phyloP scores from a whole-genome alignment of 2,329 filamentous ascomycete species.

The Colletotrichum eleusines region DNA sequence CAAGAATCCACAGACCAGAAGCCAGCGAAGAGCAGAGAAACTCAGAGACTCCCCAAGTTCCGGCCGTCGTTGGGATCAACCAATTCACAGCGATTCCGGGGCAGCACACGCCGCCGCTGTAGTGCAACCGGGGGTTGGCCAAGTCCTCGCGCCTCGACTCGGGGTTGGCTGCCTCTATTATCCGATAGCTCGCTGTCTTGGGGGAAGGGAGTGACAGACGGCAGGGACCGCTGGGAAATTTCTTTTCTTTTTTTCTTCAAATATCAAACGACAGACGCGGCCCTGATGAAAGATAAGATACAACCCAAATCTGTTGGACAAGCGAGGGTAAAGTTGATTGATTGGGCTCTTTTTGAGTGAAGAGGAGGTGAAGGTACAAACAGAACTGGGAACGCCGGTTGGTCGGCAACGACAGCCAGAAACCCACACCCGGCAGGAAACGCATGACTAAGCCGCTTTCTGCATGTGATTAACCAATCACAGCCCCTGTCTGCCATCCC shows the following conservation, averaged over 20 bases:
- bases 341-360: background rate
- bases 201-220: background rate
- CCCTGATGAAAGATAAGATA: background rate
- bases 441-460: constrained; percentile 14
- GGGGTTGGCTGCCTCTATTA: too few relatives aligned
- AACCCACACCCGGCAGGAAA: background rate
- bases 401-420: constrained; percentile 1
- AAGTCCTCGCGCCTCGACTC: constrained; percentile 28
- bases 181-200: background rate
- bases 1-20: background rate
- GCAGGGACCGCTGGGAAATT: background rate
- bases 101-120: constrained; percentile 28
- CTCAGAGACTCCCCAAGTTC: constrained; percentile 4
- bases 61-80: constrained; percentile 19
- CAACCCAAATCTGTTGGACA: constrained; percentile 1
- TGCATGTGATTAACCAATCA: constrained; percentile 13
- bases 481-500: background rate
- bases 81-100: constrained; percentile 17
- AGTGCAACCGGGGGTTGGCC: constrained; percentile 20
- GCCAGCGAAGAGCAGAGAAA: background rate
- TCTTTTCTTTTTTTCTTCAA: background rate
- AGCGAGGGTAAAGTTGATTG: background rate
- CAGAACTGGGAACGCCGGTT: constrained; percentile 25
- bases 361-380: constrained; percentile 32
- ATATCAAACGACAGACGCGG: too few relatives aligned